Evolutionary conservation across 2,329 filamentous ascomycete genomes (phyloP).

Genomic region (Pyrenophora tritici-repentis): DNA sequence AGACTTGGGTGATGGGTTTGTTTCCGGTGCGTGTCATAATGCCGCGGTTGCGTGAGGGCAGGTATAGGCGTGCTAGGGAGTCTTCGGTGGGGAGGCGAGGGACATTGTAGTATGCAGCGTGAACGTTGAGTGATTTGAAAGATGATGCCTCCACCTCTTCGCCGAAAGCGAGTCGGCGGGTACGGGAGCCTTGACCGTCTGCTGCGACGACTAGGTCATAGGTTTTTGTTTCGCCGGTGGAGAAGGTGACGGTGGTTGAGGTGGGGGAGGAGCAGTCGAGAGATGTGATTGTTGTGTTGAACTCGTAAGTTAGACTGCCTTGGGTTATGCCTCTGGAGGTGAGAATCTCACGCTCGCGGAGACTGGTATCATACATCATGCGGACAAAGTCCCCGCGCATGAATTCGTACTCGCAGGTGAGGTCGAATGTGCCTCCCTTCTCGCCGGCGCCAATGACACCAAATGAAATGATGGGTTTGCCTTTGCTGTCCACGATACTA

Average conservation of each 20-base stretch:
- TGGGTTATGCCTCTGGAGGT: slow-evolving; percentile 7
- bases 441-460: slow-evolving; percentile 48
- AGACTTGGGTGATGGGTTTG: slow-evolving; percentile 25
- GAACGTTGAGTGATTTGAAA: slow-evolving; percentile 21
- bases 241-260: slow-evolving; percentile 25
- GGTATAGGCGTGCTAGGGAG: slow-evolving; percentile 16
- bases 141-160: slow-evolving; percentile 16
- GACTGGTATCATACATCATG: slow-evolving; percentile 33
- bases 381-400: slow-evolving; percentile 40
- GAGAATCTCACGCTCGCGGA: slow-evolving; percentile 21
- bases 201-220: slow-evolving; percentile 37
- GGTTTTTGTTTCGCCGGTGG: slow-evolving; percentile 10
- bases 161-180: slow-evolving; percentile 29
- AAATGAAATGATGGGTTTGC: slow-evolving; percentile 22
- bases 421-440: slow-evolving; percentile 26
- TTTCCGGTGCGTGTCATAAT: slow-evolving; percentile 28
- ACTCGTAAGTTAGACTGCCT: slow-evolving; percentile 17
- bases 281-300: slow-evolving; percentile 19
- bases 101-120: slow-evolving; percentile 34
- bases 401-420: slow-evolving; percentile 39
- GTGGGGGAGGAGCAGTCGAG: slow-evolving; percentile 18
- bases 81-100: slow-evolving; percentile 23
- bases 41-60: slow-evolving; percentile 16
- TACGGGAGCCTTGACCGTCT: slow-evolving; percentile 32
- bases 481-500: slow-evolving; percentile 38